Base-by-base conservation (phyloP, 139 green algal genomes). In the Axilococcus clingmanii region DNA sequence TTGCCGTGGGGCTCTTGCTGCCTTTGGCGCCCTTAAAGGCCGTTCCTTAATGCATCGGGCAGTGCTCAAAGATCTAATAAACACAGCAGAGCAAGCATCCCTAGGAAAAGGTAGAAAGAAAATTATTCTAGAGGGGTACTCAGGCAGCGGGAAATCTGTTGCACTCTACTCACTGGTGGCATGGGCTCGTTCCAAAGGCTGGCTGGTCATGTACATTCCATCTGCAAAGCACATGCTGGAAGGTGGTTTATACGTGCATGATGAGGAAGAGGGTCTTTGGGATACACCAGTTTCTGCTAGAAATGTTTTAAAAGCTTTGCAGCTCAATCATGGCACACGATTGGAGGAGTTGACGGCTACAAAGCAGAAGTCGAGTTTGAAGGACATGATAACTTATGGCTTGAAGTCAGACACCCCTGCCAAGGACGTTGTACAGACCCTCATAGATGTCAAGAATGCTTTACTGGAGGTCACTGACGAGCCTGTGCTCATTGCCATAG, bases 181-280 rank as follows among this genome's bases (percentile, higher is more conserved):
- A 32, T 78, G 66, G 63, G 79, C 72, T 0, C 59, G 80, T 11
- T 41, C 42, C 36, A 56, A 60, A 3, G 80, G 68, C 25, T 79
- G 72, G 69, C 4, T 89, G 7, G 77, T 68, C 4, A 40, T 87
- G 29, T 89, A 89, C 60, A 29, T 89, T 1, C 79, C 79, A 14
- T 66, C 66, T 7, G 81, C 76, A 9, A 40, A 35, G 0, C 48
- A 48, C 3, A 42, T 89, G 15, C 65, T 76, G 7, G 41, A 67
- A 9, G 75, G 80, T 28, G 80, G 78, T 27, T 67, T 43, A 43
- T 81, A 74, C 49, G 36, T 54, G 7, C 37, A 56, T 17, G 41
- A 31, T 9, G 38, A 48, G 11, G 8, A 31, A 16, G 35, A 52
- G 20, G 7, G 50, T 4, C 12, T 63, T 6, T 89, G 65, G 50